Evolutionary conservation across 2,329 filamentous ascomycete species (phyloP).

Genomic region (Phyllosticta citribraziliensis): DNA sequence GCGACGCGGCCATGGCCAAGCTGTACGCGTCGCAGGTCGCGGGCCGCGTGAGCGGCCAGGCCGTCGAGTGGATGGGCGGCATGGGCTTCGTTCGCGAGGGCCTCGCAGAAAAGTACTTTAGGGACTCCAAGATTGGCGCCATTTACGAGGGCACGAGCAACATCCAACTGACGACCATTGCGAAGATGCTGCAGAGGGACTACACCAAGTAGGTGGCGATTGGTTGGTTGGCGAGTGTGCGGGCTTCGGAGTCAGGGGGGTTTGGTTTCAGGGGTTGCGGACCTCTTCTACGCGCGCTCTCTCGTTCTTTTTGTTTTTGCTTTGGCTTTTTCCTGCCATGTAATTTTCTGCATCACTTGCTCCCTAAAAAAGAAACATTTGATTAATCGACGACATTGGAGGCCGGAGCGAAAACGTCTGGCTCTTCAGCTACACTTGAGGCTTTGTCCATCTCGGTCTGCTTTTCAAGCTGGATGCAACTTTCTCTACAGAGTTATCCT

Average conservation of each 20-base stretch:
- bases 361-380: background rate
- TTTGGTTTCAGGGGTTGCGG: no score
- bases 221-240: no score
- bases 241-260: no score
- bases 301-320: no score
- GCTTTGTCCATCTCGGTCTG: no score
- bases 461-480: no score
- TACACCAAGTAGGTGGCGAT: constrained; percentile 44
- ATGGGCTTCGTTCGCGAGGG: constrained; percentile 98
- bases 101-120: constrained; percentile 93
- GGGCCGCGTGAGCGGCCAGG: constrained; percentile 70
- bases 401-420: no score
- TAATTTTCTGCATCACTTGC: background rate
- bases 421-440: no score
- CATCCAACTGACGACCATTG: constrained; percentile 62
- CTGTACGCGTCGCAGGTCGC: constrained; percentile 90
- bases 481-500: no score
- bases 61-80: constrained; percentile 98
- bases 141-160: constrained; percentile 91
- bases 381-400: background rate
- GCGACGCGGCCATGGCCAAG: constrained; percentile 97
- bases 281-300: no score
- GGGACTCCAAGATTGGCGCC: constrained; percentile 96
- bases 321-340: background rate
- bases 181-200: constrained; percentile 58